Conservation (phyloP, 2,329 filamentous ascomycete species). For the Monosporascus sp. region DNA sequence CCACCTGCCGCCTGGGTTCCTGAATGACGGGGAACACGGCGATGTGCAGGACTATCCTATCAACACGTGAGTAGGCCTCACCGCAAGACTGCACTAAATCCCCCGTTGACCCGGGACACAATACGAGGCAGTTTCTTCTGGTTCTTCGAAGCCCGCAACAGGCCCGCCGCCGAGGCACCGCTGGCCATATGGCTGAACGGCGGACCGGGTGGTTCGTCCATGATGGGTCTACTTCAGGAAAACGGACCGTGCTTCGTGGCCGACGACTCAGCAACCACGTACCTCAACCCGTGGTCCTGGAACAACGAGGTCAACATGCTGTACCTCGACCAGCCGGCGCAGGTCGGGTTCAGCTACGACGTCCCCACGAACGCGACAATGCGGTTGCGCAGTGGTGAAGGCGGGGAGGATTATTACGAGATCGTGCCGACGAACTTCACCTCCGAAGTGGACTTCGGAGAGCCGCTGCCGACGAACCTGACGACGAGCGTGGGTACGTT, state of each 20-base stretch:
- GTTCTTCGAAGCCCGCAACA: conserved; percentile 41
- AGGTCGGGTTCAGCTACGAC: conserved; percentile 67
- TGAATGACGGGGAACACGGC: background rate
- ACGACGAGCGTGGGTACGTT: conserved; percentile 39
- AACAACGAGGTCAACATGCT: conserved; percentile 51
- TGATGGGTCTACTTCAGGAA: conserved; percentile 54
- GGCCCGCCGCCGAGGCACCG: conserved; percentile 28
- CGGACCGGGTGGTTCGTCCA: conserved; percentile 59
- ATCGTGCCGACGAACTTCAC: background rate
- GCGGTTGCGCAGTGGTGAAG: conserved; percentile 36
- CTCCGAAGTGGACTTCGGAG: background rate
- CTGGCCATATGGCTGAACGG: conserved; percentile 62
- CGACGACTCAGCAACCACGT: conserved; percentile 45
- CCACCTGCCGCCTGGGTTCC: background rate
- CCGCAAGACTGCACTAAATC: background rate
- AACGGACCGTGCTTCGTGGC: conserved; percentile 18
- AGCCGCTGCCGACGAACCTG: conserved; percentile 16
- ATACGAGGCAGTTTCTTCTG: conserved; percentile 40
- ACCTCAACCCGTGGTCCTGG: conserved; percentile 60
- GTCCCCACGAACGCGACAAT: conserved; percentile 46
- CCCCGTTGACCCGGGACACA: background rate
- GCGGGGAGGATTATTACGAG: background rate
- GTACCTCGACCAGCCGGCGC: conserved; percentile 53
- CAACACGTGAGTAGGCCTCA: background rate
- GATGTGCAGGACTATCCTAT: background rate